Evolutionary conservation across 2,329 filamentous ascomycete species (phyloP).

Genomic region (Myriosclerotinia curreyana): DNA sequence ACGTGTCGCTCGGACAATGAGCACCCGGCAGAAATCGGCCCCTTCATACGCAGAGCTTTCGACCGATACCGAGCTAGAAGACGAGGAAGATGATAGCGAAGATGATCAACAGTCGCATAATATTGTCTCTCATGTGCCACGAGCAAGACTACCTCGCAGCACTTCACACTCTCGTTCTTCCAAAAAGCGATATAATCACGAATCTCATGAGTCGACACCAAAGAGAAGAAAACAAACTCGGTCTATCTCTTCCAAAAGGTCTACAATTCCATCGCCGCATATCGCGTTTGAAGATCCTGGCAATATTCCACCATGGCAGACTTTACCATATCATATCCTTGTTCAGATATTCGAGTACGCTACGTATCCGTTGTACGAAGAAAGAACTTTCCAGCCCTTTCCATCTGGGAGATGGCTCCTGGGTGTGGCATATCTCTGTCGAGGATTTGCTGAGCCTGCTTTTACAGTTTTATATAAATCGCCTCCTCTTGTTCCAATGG

Average conservation of each 20-base stretch:
- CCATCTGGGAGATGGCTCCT: slow-evolving; percentile 60
- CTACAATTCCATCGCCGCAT: not conserved
- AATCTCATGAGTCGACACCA: slow-evolving; percentile 20
- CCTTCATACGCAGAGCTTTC: slow-evolving; percentile 36
- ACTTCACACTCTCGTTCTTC: slow-evolving; percentile 11
- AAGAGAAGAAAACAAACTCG: slow-evolving; percentile 30
- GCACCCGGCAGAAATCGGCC: slow-evolving; percentile 30
- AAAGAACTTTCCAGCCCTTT: slow-evolving; percentile 45
- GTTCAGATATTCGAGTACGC: slow-evolving; percentile 68
- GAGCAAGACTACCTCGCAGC: not conserved
- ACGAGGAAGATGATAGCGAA: slow-evolving; percentile 18
- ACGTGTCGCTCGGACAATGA: slow-evolving; percentile 18
- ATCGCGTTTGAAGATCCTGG: slow-evolving; percentile 29
- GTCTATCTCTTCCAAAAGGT: slow-evolving; percentile 19
- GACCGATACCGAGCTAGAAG: slow-evolving; percentile 24
- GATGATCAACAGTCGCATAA: not conserved
- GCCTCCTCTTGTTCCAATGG: slow-evolving; percentile 58
- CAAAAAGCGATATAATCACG: slow-evolving; percentile 16
- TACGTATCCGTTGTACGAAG: slow-evolving; percentile 51
- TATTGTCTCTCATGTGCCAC: not conserved
- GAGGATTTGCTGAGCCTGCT: slow-evolving; percentile 67
- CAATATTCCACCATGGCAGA: slow-evolving; percentile 54
- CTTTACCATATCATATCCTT: slow-evolving; percentile 66
- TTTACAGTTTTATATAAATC: slow-evolving; percentile 68
- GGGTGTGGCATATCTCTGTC: slow-evolving; percentile 59